A percentile compares a stretch with the other conserved stretches of the same genome.
Evolutionary conservation across 1,284 basidiomycete species (phyloP).

Genomic region (Sporisorium sorghi): DNA sequence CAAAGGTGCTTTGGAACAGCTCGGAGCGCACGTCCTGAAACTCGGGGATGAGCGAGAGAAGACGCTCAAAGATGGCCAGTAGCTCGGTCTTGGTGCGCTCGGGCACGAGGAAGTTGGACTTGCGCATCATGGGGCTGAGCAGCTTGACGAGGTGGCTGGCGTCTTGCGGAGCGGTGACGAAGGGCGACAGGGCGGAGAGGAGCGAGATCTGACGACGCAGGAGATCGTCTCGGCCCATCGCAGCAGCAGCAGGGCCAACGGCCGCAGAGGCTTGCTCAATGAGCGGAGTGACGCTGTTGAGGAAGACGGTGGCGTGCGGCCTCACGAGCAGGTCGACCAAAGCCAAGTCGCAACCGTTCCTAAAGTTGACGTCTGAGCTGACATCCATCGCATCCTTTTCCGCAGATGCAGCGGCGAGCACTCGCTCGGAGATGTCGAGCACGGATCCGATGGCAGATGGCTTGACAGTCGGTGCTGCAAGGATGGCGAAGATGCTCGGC

Average conservation of each 20-base stretch:
- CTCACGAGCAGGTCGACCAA: constrained; percentile 73
- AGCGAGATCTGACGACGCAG: constrained; percentile 85
- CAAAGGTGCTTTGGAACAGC: constrained; percentile 51
- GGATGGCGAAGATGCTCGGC: constrained; percentile 82
- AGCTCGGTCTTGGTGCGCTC: constrained; percentile 90
- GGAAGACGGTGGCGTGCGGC: constrained; percentile 81
- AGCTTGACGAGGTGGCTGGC: constrained; percentile 80
- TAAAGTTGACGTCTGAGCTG: constrained; percentile 17
- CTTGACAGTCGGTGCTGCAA: constrained; percentile 87
- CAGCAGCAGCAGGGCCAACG: constrained; percentile 74
- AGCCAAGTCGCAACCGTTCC: constrained; percentile 21
- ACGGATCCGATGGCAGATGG: constrained; percentile 82
- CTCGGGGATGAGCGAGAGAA: constrained; percentile 81
- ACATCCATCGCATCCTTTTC: constrained; percentile 31
- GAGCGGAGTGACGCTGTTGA: constrained; percentile 77
- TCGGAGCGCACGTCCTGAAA: constrained; percentile 69
- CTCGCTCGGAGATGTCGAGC: constrained; percentile 85
- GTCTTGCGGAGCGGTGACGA: constrained; percentile 79
- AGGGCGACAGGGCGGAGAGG: constrained; percentile 82
- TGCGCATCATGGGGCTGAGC: constrained; percentile 84
- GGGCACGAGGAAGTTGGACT: constrained; percentile 79
- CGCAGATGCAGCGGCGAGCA: constrained; percentile 72
- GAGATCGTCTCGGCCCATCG: constrained; percentile 76
- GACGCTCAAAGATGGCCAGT: constrained; percentile 79
- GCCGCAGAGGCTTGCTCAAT: constrained; percentile 72